These are phyloP conservation scores for Bjerkandera adusta DNA, from an alignment of 1,284 basidiomycete genomes.

Conservation along the genomic window DNA sequence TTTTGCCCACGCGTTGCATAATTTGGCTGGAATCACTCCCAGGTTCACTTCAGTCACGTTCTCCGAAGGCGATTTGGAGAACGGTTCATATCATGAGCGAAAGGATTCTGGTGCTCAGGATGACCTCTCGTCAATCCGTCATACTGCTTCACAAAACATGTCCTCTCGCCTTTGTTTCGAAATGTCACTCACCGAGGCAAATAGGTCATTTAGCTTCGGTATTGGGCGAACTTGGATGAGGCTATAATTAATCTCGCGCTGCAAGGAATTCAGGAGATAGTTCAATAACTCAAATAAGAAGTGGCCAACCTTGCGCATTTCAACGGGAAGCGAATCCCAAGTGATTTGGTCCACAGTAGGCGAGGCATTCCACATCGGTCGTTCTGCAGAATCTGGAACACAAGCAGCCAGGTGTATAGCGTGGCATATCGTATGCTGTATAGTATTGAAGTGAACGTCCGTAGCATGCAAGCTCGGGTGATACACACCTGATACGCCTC, in stretches of 20 bases:
- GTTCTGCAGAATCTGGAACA: slow-evolving; percentile 49
- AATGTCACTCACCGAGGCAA: slow-evolving; percentile 42
- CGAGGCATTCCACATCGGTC: slow-evolving; percentile 54
- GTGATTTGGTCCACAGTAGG: slow-evolving; percentile 52
- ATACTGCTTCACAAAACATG: slow-evolving; percentile 9
- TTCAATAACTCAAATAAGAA: slow-evolving; percentile 1
- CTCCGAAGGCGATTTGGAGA: no score
- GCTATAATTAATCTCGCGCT: slow-evolving; percentile 64
- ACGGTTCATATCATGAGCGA: no score
- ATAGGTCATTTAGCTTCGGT: slow-evolving; percentile 49
- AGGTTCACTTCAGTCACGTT: no score
- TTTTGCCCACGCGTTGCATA: no score
- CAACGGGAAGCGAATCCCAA: slow-evolving; percentile 63
- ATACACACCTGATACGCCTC: no score
- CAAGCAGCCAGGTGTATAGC: slow-evolving; percentile 63
- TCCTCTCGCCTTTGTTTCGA: neutral
- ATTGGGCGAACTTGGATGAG: slow-evolving; percentile 46
- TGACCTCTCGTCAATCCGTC: no score
- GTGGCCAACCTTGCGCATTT: slow-evolving; percentile 56
- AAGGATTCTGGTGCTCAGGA: no score
- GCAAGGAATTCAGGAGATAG: neutral
- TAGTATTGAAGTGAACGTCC: no score
- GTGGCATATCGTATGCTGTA: slow-evolving; percentile 38
- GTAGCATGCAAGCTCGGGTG: no score
- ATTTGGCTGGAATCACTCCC: no score